Conservation (phyloP, 306 rosid genomes). For the Trifolium fragiferum region DNA sequence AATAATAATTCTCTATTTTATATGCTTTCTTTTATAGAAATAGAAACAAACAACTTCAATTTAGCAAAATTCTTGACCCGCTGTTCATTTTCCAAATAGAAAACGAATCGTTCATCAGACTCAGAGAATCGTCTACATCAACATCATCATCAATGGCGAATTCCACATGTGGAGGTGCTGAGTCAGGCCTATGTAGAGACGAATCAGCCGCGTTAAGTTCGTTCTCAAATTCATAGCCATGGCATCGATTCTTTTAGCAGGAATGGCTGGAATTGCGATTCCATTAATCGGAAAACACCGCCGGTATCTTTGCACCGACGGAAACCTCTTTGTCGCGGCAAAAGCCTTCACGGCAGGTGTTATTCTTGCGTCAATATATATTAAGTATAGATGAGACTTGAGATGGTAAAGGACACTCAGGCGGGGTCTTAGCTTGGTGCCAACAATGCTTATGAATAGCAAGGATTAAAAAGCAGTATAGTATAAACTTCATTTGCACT, state of each 20-base stretch:
- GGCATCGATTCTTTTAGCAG: constrained; percentile 69
- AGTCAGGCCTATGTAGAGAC: constrained; percentile 61
- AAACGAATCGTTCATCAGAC: constrained; percentile 39
- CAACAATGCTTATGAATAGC: no score
- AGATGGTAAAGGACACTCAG: no score
- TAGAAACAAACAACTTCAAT: background rate
- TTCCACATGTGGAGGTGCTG: constrained; percentile 56
- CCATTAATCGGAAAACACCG: constrained; percentile 70
- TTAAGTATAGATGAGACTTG: no score
- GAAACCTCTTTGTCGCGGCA: constrained; percentile 71
- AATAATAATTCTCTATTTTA: background rate
- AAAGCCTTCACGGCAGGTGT: constrained; percentile 98
- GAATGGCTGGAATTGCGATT: constrained; percentile 75
- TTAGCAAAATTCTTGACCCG: no score
- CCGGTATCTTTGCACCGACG: constrained; percentile 69
- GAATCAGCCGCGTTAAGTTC: constrained; percentile 73
- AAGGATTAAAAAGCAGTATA: no score
- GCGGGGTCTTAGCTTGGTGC: no score
- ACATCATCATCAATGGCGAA: constrained; percentile 50
- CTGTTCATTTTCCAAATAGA: background rate
- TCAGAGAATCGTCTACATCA: constrained; percentile 8
- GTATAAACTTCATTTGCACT: no score
- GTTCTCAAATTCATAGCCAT: constrained; percentile 73
- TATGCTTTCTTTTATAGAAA: no score
- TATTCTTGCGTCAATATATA: no score